phyloP scores from a whole-genome alignment of 371 early-diverging fungal species.

The Circinella minor region DNA sequence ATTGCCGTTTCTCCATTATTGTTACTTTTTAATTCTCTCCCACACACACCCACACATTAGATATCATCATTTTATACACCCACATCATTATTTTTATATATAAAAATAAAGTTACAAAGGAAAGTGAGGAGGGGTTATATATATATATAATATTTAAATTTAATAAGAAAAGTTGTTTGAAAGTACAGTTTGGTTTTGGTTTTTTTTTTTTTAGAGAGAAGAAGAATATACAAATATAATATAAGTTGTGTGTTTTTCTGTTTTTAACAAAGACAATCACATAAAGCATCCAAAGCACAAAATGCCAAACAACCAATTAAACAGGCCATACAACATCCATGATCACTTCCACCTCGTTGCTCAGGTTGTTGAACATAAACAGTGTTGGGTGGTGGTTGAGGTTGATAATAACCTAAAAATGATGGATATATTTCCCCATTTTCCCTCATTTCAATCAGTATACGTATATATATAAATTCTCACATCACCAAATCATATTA shows the following conservation, averaged over 20 bases:
- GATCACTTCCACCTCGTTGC: conserved; percentile 10
- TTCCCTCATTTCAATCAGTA: too few species aligned
- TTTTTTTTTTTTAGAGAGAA: background rate
- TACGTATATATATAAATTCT: background rate
- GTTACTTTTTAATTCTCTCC: too few species aligned
- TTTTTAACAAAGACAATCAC: conserved; percentile 15
- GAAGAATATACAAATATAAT: background rate
- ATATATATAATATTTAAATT: too few species aligned
- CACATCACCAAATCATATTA: background rate
- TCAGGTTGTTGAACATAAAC: conserved; percentile 22
- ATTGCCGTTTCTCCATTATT: background rate
- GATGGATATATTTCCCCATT: background rate
- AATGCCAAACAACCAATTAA: conserved; percentile 24
- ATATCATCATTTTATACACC: too few species aligned
- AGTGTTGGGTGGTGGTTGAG: conserved; percentile 20
- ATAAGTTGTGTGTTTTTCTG: background rate
- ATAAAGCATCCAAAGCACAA: conserved; percentile 23
- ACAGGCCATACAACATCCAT: conserved; percentile 26
- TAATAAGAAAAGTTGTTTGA: background rate
- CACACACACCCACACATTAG: too few species aligned
- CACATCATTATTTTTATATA: background rate
- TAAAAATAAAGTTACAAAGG: background rate
- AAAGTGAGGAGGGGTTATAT: background rate
- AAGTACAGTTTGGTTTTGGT: background rate
- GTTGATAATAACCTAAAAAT: conserved; percentile 21